Evolutionary conservation across 345 rosid genomes (phyloP), one percentile per base, ranked within the genome.

Genomic region (Brassica napus): DNA sequence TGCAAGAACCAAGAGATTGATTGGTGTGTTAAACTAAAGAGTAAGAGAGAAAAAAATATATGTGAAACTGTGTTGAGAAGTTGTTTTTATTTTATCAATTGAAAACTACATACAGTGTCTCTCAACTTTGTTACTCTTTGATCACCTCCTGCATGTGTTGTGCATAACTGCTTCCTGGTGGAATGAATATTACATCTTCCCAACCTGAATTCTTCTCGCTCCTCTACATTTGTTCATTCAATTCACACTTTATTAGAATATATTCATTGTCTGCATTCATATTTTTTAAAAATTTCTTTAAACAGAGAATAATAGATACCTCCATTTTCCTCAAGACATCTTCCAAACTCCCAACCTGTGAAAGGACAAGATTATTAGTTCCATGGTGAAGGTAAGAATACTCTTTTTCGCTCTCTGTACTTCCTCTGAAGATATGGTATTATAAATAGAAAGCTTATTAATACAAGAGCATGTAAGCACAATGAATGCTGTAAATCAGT

Each of bases 121-220:
- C 15, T 47, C 54, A 47, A 12, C 54, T 47, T 12, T 47, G 54
- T 47, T 62, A 59, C 26, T 80, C 82, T 73, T 76, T 60, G 6
- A 60, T 44, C 75, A 88, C 84, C 58, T 91, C 94, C 52, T 91
- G 93, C 82, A 92, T 86, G 88, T 95, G 99, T 80, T 92, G 97
- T 52, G 90, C 82, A 62, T 87, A 90, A 75, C 89, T 92, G 87
- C 92, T 89, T 80, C 99, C 98, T 3, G 99, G 99, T 69, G 99
- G 97, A 83, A 93, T 86, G 82, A 95, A 95, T 71, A 93, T 88
- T 65, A 92, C 81, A 87, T 95, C 98, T 67, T 88, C 99, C 99
- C 99, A 95, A n/a, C 96, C 98, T 0, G 94, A 90, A 83, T 91
- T 91, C 86, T 84, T 87, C 89, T 91, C 96, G 82, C 89, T 92